Base-by-base conservation (phyloP, 129 eudicot genomes). In the Kitagawia praeruptora region DNA sequence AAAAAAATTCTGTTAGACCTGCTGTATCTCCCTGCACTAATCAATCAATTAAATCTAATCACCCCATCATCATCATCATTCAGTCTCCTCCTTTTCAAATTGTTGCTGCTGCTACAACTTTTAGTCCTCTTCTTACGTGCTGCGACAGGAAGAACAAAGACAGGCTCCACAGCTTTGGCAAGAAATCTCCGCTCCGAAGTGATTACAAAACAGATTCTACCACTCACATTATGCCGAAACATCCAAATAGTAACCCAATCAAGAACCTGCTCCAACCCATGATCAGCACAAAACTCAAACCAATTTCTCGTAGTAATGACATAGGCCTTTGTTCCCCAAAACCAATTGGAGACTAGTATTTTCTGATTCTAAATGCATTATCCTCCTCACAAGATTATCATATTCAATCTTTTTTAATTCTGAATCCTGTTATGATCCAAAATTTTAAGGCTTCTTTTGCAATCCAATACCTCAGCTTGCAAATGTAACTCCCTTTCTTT, bases 401-500 rank as follows among this genome's bases (percentile, higher is more conserved):
- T 87, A 75, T 78, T n/a, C n/a, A n/a, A 71, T 71, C 77, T 42
- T 73, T 86, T 78, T 88, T 89, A 80, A 77, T 37, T 89, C 91
- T 73, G 88, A 75, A 77, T 78, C 88, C 38, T 70, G 75, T 89
- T 87, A 1, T 89, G 88, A 76, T 89, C 97, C 88, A 88, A 81
- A 71, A 86, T 83, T 74, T 81, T 83, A 0, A 85, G 81, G 61
- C 79, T 92, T 41, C 79, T n/a, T 83, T 86, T 90, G 46, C 71
- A 88, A 82, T 90, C 93, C 18, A 81, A 66, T 75, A 93, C n/a
- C 79, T 93, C 92, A 46, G 84, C 89, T 77, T 88, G 96, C 86
- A 93, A 73, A 19, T 88, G 87, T 25, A 84, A 71, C 85, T 93
- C 98, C 88, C 93, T 87, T 6, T 87, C 96, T 82, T 90, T 93